Evolutionary conservation across 129 eudicot genomes (phyloP).

Genomic region (Daucus carota): DH1_v3.0 NC_030387.2:3053001-3053500

Average conservation of each 20-base stretch:
- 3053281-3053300: constrained; percentile 83
- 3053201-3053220: constrained; percentile 18
- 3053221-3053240: constrained; percentile 90
- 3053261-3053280: constrained; percentile 94
- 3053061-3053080: neutral
- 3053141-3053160: neutral
- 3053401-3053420: too few relatives aligned
- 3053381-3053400: too few relatives aligned
- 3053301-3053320: neutral
- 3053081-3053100: neutral
- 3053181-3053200: too few relatives aligned
- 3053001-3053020: neutral
- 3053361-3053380: too few relatives aligned
- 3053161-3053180: neutral
- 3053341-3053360: too few relatives aligned
- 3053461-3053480: too few relatives aligned
- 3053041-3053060: neutral
- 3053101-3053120: neutral
- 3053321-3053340: too few relatives aligned
- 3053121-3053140: neutral
- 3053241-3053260: constrained; percentile 82
- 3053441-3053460: too few relatives aligned
- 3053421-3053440: too few relatives aligned
- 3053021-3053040: neutral
- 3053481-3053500: too few relatives aligned